Evolutionary conservation across 148 eudicot genomes (phyloP).

Genomic region (Fagopyrum tataricum): DNA sequence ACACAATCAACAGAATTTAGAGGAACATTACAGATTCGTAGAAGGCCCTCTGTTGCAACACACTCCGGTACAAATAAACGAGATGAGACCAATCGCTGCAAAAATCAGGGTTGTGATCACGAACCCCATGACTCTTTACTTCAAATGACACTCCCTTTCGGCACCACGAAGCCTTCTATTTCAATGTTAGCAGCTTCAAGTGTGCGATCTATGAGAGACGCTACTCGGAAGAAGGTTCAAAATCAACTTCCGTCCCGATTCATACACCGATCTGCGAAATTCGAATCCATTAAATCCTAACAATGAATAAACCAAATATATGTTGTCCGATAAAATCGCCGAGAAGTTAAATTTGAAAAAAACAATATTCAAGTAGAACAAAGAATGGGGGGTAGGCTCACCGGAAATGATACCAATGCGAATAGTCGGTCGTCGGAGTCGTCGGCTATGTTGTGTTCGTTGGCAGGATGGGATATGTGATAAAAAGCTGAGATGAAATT

Average conservation of each 20-base stretch:
- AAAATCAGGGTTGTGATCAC: slow-evolving; percentile 74
- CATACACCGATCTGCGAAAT: slow-evolving; percentile 6
- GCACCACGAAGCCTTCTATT: neutral
- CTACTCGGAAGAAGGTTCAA: neutral
- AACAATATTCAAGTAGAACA: neutral
- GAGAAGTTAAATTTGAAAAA: neutral
- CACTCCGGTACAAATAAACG: slow-evolving; percentile 60
- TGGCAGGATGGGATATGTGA: neutral
- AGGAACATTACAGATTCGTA: slow-evolving; percentile 57
- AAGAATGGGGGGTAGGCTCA: neutral
- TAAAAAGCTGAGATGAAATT: neutral
- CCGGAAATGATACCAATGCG: neutral
- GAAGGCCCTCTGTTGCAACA: slow-evolving; percentile 94
- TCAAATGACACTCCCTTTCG: neutral
- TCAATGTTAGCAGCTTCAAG: neutral
- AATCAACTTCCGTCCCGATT: neutral
- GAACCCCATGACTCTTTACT: slow-evolving; percentile 56
- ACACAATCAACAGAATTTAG: neutral
- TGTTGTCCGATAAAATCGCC: neutral
- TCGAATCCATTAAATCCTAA: neutral
- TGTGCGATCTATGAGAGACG: neutral
- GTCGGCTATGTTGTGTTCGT: neutral
- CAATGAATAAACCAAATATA: neutral
- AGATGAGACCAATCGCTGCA: slow-evolving; percentile 64
- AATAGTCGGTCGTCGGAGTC: neutral